Conservation (phyloP, 257 asterid species). For the Ophiorrhiza pumila region DNA sequence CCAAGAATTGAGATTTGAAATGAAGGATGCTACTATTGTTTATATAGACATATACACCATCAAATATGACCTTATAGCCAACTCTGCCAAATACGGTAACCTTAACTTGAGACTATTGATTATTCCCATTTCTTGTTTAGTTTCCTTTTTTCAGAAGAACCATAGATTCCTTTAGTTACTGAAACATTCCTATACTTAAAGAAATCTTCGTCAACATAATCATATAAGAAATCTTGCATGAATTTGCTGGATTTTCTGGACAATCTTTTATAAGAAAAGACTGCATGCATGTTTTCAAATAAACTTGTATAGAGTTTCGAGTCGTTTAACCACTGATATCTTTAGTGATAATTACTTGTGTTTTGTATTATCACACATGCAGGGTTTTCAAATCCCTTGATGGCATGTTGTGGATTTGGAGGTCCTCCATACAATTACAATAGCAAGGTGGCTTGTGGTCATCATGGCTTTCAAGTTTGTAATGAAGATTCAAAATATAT, state of each 20-base stretch:
- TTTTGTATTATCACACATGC: neutral
- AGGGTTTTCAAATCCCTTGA: constrained; percentile 65
- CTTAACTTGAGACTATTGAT: neutral
- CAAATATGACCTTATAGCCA: constrained; percentile 72
- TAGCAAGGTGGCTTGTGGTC: constrained; percentile 51
- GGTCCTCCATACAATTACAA: constrained; percentile 82
- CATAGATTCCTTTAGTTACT: too few species aligned
- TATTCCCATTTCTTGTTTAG: neutral
- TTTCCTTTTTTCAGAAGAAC: too few species aligned
- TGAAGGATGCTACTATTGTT: constrained; percentile 63
- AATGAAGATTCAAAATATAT: constrained; percentile 39
- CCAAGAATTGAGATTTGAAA: constrained; percentile 44
- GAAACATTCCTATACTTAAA: too few species aligned
- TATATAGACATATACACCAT: constrained; percentile 75
- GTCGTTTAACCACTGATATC: too few species aligned
- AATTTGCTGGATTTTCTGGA: neutral
- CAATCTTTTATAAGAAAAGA: too few species aligned
- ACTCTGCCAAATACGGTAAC: constrained; percentile 61
- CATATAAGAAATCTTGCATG: neutral
- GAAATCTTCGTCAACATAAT: neutral
- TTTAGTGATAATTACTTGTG: neutral
- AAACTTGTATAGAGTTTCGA: too few species aligned
- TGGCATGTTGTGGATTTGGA: constrained; percentile 89
- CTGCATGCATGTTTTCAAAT: too few species aligned
- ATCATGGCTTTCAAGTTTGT: constrained; percentile 56